Evolutionary conservation across 2,329 filamentous ascomycete species (phyloP).

Genomic region (Pseudogymnoascus sp.): DNA sequence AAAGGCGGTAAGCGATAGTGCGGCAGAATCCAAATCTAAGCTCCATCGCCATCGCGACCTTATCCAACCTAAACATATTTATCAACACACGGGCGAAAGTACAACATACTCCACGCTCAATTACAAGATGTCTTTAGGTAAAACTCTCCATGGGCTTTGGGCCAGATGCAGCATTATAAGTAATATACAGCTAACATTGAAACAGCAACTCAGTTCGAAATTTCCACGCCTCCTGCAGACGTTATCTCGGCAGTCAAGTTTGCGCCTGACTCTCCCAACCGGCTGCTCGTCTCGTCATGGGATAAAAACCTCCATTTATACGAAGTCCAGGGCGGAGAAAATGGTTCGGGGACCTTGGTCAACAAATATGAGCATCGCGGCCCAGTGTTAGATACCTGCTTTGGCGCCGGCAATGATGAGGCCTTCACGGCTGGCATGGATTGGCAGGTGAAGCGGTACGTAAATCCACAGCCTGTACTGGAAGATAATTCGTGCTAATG

Average conservation of each 20-base stretch:
- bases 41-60: constrained; percentile 8
- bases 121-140: constrained; percentile 7
- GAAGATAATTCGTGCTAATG: neutral
- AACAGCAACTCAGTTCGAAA: constrained; percentile 67
- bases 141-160: neutral
- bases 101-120: neutral
- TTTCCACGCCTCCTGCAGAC: constrained; percentile 74
- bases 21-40: constrained; percentile 10
- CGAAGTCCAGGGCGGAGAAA: constrained; percentile 53
- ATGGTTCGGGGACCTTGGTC: constrained; percentile 52
- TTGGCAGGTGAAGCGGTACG: constrained; percentile 69
- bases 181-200: constrained; percentile 8
- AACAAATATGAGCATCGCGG: constrained; percentile 72
- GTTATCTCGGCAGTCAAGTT: constrained; percentile 82
- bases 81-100: neutral
- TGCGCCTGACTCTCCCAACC: constrained; percentile 64
- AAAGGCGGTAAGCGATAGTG: constrained; percentile 1
- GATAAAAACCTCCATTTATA: constrained; percentile 88
- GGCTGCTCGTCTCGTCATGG: constrained; percentile 89
- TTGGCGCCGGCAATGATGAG: constrained; percentile 72
- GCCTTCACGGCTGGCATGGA: constrained; percentile 84
- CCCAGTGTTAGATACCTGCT: constrained; percentile 86
- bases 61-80: constrained; percentile 6
- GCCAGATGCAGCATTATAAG: neutral
- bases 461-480: neutral